Evolutionary conservation across 345 rosid genomes (phyloP), one percentile per base, ranked within the genome.

Genomic region (Kernera saxatilis): DNA sequence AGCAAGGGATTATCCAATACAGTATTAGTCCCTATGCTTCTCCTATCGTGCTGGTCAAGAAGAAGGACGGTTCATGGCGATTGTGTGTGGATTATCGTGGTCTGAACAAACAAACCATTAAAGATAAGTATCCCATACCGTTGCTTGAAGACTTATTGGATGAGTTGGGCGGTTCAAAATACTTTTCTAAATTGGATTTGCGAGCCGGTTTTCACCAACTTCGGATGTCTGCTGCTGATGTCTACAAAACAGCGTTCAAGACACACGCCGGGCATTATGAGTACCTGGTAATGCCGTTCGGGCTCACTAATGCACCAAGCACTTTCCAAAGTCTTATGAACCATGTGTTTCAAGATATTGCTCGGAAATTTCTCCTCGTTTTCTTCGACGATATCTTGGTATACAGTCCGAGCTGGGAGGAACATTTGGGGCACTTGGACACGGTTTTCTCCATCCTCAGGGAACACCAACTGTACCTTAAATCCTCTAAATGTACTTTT

Each of bases 151-250:
- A 49, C 0, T 3, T 49, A 0, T 0, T 49, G 4, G 54, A 49
- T 1, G 54, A 49, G 4, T 0, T 49, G 0, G 30, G 30, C 0
- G 17, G 17, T 0, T n/a, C 32, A 0, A 11, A 2, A 2, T 49
- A 49, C 1, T 49, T 49, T 3, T 22, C 30, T 0, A 49, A 49
- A 1, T 0, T 49, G 4, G 54, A 49, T 13, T 2, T 49, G 0
- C 0, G 54, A 0, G 8, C 30, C 2, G 54, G 32, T 0, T 49
- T 49, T 1, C 54, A 49, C 0, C 54, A 12, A 1, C 1, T 49
- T 0, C 1, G 30, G 8, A 29, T 53, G 59, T n/a, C 59, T 0
- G 21, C 12, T 4, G 5, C 1, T 0, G 39, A 27, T 27, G 30
- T 27, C 0, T 27, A 27, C 4, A 27, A 27, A 6, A 27, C 30